These are phyloP conservation scores for Phytophthora pluvialis DNA, from an alignment of 352 stramenopile genomes.

Conservation along the genomic window DNA sequence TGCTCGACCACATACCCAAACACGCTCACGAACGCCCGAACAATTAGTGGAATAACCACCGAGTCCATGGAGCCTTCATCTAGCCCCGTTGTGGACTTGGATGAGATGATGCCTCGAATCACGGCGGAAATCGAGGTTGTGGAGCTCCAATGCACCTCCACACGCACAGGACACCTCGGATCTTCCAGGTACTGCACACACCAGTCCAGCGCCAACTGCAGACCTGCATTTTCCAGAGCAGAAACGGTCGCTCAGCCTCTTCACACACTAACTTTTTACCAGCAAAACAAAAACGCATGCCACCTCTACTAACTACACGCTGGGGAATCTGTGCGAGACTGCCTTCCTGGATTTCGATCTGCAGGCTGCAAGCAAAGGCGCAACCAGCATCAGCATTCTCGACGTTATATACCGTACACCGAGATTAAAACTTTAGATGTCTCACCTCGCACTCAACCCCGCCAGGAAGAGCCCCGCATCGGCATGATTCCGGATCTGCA, in stretches of 20 bases:
- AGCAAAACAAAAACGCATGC: not conserved
- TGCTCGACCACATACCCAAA: conserved; percentile 44
- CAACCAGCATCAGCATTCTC: not conserved
- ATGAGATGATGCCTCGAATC: conserved; percentile 49
- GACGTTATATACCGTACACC: not conserved
- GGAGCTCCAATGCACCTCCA: conserved; percentile 58
- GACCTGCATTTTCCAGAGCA: conserved; percentile 34
- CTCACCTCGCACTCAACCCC: conserved; percentile 35
- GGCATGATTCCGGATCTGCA: conserved; percentile 41
- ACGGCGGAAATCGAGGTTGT: conserved; percentile 40
- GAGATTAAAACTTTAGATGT: not conserved
- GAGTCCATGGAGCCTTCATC: conserved; percentile 12
- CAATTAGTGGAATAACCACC: conserved; percentile 43
- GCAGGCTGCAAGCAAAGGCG: conserved; percentile 33
- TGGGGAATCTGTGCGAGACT: conserved; percentile 36
- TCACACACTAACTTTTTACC: not conserved
- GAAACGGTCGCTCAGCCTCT: not conserved
- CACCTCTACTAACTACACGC: conserved; percentile 40
- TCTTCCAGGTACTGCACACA: conserved; percentile 53
- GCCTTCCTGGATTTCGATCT: conserved; percentile 51
- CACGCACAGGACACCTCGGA: conserved; percentile 45
- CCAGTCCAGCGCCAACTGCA: conserved; percentile 57
- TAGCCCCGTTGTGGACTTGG: conserved; percentile 38
- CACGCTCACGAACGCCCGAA: conserved; percentile 55
- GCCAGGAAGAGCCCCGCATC: conserved; percentile 54